Conservation (phyloP, 2,329 filamentous ascomycete genomes). For the Claviceps digitariae region DNA sequence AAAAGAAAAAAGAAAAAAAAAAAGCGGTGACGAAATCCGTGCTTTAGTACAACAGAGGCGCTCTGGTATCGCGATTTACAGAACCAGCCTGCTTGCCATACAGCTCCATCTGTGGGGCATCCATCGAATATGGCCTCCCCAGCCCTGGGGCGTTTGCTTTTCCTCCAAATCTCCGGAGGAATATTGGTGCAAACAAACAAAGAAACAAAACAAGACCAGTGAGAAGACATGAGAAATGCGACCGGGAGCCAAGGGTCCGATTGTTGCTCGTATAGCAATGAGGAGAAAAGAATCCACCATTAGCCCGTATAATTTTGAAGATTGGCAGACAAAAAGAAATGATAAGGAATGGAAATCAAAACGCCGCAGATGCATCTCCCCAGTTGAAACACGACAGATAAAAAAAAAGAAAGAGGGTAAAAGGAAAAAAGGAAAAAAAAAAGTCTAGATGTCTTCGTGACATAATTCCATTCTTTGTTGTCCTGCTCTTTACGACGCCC, state of each 20-base stretch:
- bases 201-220: not conserved
- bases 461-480: not conserved
- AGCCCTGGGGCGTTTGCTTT: too few relatives aligned
- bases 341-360: not conserved
- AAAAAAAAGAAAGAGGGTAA: not conserved
- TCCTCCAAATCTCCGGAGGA: too few relatives aligned
- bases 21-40: not conserved
- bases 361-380: not conserved
- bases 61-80: too few relatives aligned
- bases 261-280: not conserved
- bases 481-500: not conserved
- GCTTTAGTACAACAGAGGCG: too few relatives aligned
- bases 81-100: not conserved
- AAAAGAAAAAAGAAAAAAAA: not conserved
- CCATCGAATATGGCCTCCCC: not conserved
- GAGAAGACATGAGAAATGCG: too few relatives aligned
- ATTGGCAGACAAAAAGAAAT: not conserved
- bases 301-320: not conserved
- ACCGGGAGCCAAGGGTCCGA: too few relatives aligned
- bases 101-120: too few relatives aligned
- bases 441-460: not conserved
- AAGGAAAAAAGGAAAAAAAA: not conserved
- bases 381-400: not conserved
- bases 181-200: too few relatives aligned
- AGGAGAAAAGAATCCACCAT: not conserved